These are phyloP conservation scores for Viola pubescens DNA, from an alignment of 441 rosid species.

Conservation along the genomic window DNA sequence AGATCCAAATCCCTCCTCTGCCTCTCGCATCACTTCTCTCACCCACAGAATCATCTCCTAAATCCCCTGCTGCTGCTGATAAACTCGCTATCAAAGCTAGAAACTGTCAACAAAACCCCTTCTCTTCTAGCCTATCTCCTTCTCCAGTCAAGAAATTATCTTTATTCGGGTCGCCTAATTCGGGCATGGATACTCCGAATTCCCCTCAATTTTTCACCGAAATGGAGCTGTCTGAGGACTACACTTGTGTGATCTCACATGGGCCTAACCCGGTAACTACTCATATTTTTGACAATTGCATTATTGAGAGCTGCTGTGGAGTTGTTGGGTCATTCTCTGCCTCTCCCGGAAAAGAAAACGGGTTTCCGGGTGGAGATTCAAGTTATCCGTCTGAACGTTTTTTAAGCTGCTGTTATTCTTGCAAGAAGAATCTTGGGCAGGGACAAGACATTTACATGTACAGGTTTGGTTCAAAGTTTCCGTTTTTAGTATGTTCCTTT, in stretches of 20 bases:
- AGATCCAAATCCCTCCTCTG: constrained; percentile 62
- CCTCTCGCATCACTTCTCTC: constrained; percentile 19
- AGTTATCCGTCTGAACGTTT: constrained; percentile 43
- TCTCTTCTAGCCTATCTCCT: constrained; percentile 25
- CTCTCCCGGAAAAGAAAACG: constrained; percentile 15
- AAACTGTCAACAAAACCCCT: constrained; percentile 32
- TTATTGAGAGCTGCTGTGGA: constrained; percentile 60
- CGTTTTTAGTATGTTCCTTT: constrained; percentile 9
- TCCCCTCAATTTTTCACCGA: constrained; percentile 41
- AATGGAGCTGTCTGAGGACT: constrained; percentile 88
- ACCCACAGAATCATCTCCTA: constrained; percentile 34
- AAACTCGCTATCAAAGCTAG: constrained; percentile 58
- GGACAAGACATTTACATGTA: constrained; percentile 87
- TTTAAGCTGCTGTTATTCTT: constrained; percentile 62
- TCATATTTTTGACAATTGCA: constrained; percentile 74
- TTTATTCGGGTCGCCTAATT: constrained; percentile 17
- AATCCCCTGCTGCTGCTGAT: constrained; percentile 31
- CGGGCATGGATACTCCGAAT: constrained; percentile 23
- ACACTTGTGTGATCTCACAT: constrained; percentile 78
- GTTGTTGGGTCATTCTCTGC: constrained; percentile 26
- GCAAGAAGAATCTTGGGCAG: constrained; percentile 71
- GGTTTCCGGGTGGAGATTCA: constrained; percentile 18
- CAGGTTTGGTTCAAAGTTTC: constrained; percentile 43
- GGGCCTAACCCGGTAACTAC: constrained; percentile 81
- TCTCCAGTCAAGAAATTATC: constrained; percentile 26